phyloP scores from a whole-genome alignment of 495 filamentous ascomycete species.

The Neurospora africana region DNA sequence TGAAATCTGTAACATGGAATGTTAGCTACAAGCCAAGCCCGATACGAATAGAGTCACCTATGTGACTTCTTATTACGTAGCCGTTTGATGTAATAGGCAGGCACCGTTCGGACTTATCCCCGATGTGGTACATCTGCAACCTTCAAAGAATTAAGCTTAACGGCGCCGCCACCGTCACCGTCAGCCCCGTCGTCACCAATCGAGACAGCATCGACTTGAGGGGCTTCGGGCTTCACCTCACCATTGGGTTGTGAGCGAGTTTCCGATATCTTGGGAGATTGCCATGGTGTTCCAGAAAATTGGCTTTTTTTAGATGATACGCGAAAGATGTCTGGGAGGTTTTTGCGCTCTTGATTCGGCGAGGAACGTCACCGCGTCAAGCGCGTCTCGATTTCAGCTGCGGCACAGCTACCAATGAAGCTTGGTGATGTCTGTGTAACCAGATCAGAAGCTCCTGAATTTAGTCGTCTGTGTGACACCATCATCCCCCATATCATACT shows the following conservation, averaged over 20 bases:
- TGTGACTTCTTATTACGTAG: background rate
- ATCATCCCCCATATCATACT: background rate
- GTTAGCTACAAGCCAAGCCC: background rate
- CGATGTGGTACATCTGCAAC: background rate
- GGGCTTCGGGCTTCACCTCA: background rate
- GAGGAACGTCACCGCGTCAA: background rate
- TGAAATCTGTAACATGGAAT: background rate
- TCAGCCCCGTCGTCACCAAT: background rate
- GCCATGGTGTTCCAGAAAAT: background rate
- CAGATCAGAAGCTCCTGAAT: background rate
- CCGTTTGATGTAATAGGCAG: background rate
- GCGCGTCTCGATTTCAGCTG: background rate
- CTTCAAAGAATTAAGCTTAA: background rate
- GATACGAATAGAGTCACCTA: background rate
- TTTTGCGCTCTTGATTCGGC: background rate
- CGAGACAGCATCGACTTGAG: background rate
- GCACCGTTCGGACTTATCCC: background rate
- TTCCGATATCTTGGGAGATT: background rate
- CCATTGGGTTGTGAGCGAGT: background rate
- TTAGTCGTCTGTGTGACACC: background rate
- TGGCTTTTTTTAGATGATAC: background rate
- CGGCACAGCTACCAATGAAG: background rate
- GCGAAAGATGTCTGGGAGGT: background rate
- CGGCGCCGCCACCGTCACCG: background rate
- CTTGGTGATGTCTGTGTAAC: background rate